Percentiles rank a stretch among this genome's conserved stretches.
phyloP scores from a whole-genome alignment of 108 stramenopile species.

The Conticribra guillardii region DNA sequence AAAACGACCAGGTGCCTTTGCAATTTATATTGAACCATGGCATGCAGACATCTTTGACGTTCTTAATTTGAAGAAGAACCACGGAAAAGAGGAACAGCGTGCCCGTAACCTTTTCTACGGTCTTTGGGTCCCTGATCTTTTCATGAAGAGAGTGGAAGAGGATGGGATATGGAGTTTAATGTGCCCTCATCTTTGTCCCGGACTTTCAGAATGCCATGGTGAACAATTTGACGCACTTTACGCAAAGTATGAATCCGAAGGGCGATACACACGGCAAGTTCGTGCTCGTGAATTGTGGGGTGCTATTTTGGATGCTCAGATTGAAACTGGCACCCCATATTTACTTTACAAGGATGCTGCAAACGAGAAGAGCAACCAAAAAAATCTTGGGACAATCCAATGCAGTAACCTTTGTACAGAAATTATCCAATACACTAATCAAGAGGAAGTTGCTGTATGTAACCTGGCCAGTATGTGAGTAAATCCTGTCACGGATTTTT shows the following conservation, averaged over 20 bases:
- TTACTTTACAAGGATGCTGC: conserved; percentile 97
- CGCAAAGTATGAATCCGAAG: conserved; percentile 85
- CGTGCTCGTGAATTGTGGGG: conserved; percentile 89
- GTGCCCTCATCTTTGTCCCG: conserved; percentile 93
- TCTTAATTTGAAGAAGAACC: conserved; percentile 95
- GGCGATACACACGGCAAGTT: conserved; percentile 70
- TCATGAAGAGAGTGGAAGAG: conserved; percentile 94
- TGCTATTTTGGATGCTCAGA: conserved; percentile 89
- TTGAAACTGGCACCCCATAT: conserved; percentile 98
- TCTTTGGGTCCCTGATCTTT: conserved; percentile 97
- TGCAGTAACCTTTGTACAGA: conserved; percentile 97
- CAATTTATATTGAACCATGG: conserved; percentile 97
- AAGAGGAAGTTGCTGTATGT: conserved; percentile 96
- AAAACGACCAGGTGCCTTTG: conserved; percentile 96
- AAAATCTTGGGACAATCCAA: conserved; percentile 97
- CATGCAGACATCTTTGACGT: conserved; percentile 96
- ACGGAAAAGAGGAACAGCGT: conserved; percentile 95
- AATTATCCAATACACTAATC: conserved; percentile 95
- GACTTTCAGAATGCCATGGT: conserved; percentile 85
- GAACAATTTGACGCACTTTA: conserved; percentile 93
- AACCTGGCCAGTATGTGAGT: conserved; percentile 92
- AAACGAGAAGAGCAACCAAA: conserved; percentile 96
- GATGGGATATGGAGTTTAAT: conserved; percentile 96
- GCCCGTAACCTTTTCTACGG: conserved; percentile 97
- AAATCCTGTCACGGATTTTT: no score